Conservation (phyloP, 345 rosid species). For the Citrus hindsii region DNA sequence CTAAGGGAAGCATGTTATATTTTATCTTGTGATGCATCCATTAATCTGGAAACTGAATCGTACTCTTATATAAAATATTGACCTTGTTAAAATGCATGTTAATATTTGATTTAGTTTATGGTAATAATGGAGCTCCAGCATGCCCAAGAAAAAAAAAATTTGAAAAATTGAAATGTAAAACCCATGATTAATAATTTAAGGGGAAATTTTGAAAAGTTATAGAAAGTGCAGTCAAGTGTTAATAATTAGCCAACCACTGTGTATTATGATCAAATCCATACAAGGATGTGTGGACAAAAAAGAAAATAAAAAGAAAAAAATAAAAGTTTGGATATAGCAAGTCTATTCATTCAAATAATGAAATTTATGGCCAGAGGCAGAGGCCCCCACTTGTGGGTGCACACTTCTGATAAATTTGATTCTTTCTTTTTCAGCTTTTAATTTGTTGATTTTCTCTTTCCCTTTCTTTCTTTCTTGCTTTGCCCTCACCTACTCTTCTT, state of each 20-base stretch:
- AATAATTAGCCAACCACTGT: neutral
- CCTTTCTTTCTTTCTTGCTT: no score
- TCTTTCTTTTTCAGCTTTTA: slow-evolving; percentile 6
- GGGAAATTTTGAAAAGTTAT: neutral
- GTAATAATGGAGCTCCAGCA: no score
- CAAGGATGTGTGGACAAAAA: neutral
- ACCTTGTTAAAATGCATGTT: no score
- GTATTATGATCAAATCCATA: neutral
- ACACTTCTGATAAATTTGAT: slow-evolving; percentile 8
- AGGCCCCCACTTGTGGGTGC: slow-evolving; percentile 17
- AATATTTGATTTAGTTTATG: no score
- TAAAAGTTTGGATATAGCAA: neutral
- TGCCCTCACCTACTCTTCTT: neutral
- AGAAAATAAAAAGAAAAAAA: neutral
- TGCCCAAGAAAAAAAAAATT: no score
- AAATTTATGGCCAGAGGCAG: slow-evolving; percentile 6
- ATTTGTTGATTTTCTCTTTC: neutral
- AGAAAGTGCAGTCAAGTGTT: neutral
- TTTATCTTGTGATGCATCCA: no score
- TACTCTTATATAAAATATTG: no score
- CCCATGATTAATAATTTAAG: neutral
- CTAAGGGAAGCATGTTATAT: no score
- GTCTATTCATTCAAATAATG: slow-evolving; percentile 12
- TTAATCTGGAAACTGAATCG: no score
- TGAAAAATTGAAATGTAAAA: neutral